Conservation (phyloP, 2,329 filamentous ascomycete species). For the Zasmidium angulare region DNA sequence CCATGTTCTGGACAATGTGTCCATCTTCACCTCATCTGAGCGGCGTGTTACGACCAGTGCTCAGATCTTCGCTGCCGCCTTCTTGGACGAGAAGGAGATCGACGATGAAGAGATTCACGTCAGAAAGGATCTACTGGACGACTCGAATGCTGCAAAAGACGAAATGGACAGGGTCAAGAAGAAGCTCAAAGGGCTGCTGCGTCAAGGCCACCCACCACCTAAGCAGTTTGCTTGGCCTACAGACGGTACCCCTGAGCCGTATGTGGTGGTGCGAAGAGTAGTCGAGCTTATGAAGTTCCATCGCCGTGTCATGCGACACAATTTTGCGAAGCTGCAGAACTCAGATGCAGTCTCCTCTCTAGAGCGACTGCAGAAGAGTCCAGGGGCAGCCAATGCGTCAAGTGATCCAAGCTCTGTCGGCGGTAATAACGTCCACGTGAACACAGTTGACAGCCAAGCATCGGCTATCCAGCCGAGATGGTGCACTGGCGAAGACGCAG, state of each 20-base stretch:
- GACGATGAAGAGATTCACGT: slow-evolving; percentile 84
- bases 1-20: slow-evolving; percentile 86
- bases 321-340: slow-evolving; percentile 74
- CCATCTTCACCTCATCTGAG: slow-evolving; percentile 94
- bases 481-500: slow-evolving; percentile 94
- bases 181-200: slow-evolving; percentile 88
- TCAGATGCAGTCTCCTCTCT: slow-evolving; percentile 63
- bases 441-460: slow-evolving; percentile 30
- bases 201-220: slow-evolving; percentile 89
- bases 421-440: slow-evolving; percentile 7
- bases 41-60: slow-evolving; percentile 91
- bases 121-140: slow-evolving; percentile 90
- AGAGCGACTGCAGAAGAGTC: slow-evolving; percentile 47
- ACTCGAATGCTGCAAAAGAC: slow-evolving; percentile 97
- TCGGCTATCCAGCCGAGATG: slow-evolving; percentile 76
- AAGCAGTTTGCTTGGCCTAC: slow-evolving; percentile 97
- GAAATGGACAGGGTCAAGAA: slow-evolving; percentile 99
- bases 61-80: slow-evolving; percentile 91
- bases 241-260: slow-evolving; percentile 88
- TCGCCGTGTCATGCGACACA: slow-evolving; percentile 89
- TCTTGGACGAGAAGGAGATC: slow-evolving; percentile 82
- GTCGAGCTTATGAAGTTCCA: slow-evolving; percentile 98
- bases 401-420: slow-evolving; percentile 3
- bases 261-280: slow-evolving; percentile 85
- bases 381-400: slow-evolving; percentile 33